These are phyloP conservation scores for Cyberlindnera mrakii DNA, from an alignment of 805 yeast species.

Conservation along the genomic window DNA sequence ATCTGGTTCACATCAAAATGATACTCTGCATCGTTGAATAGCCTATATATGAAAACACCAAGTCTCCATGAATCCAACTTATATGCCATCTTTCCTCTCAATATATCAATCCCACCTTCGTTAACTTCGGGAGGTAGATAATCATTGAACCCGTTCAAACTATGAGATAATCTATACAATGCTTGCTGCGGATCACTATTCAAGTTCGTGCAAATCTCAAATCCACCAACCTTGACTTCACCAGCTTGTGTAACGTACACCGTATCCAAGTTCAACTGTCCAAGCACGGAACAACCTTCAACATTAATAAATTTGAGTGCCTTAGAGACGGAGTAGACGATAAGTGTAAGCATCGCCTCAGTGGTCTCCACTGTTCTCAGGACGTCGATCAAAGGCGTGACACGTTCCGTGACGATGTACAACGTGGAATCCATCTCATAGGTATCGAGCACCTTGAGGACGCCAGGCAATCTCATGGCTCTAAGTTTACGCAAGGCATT, in stretches of 20 bases:
- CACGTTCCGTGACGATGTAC: conserved; percentile 64
- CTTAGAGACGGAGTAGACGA: conserved; percentile 48
- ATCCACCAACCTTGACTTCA: conserved; percentile 81
- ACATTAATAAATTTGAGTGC: conserved; percentile 53
- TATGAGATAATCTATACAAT: conserved; percentile 29
- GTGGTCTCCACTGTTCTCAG: conserved; percentile 28
- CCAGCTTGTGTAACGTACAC: conserved; percentile 65
- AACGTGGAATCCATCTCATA: conserved; percentile 52
- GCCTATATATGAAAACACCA: conserved; percentile 47
- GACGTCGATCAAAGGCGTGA: conserved; percentile 42
- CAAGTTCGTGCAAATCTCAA: conserved; percentile 56
- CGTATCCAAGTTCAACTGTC: conserved; percentile 49
- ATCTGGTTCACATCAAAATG: conserved; percentile 8
- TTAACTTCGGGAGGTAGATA: conserved; percentile 49
- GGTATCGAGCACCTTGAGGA: conserved; percentile 56
- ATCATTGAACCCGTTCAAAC: conserved; percentile 27
- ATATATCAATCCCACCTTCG: conserved; percentile 37
- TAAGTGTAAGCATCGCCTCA: conserved; percentile 39
- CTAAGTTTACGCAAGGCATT: conserved; percentile 44
- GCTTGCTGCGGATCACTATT: conserved; percentile 27
- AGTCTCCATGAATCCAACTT: conserved; percentile 61
- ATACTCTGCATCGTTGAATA: conserved; percentile 29
- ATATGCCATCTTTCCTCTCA: conserved; percentile 27
- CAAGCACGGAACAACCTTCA: conserved; percentile 54
- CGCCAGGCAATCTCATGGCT: conserved; percentile 63